phyloP scores from a whole-genome alignment of 2,329 filamentous ascomycete genomes.

The Sporothrix brunneoviolacea region DNA sequence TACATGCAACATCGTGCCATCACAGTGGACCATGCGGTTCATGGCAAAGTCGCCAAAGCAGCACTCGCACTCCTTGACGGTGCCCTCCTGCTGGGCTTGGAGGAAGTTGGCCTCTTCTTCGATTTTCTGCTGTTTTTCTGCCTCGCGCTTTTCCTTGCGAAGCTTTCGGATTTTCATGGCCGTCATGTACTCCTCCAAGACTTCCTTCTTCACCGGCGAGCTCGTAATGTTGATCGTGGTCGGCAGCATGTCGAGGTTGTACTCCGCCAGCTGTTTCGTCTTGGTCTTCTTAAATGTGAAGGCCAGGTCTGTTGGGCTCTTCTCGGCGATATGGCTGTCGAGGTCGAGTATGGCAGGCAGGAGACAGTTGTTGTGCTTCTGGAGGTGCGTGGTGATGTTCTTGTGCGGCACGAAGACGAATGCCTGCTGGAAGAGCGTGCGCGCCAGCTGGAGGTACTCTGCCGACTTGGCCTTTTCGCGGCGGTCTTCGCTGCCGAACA shows the following conservation, averaged over 20 bases:
- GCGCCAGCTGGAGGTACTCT: conserved; percentile 18
- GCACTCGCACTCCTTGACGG: conserved; percentile 62
- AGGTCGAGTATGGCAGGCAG: conserved; percentile 31
- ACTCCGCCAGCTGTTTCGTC: conserved; percentile 18
- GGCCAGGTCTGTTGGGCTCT: conserved; percentile 14
- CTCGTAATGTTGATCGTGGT: conserved; percentile 15
- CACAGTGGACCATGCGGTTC: conserved; percentile 64
- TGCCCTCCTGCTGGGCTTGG: conserved; percentile 40
- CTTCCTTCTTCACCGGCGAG: conserved; percentile 23
- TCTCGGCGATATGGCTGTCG: conserved; percentile 21
- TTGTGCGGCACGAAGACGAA: conserved; percentile 28
- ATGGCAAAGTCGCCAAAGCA: conserved; percentile 63
- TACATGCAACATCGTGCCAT: conserved; percentile 47
- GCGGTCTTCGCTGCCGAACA: conserved; percentile 21
- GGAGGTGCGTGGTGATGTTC: conserved; percentile 22
- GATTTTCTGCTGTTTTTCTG: conserved; percentile 23
- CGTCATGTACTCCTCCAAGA: conserved; percentile 33
- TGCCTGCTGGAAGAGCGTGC: conserved; percentile 27
- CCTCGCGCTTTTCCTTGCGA: conserved; percentile 20
- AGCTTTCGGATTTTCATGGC: conserved; percentile 27
- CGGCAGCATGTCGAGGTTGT: conserved; percentile 17
- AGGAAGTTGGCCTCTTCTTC: conserved; percentile 36
- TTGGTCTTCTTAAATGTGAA: conserved; percentile 26
- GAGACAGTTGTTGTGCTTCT: conserved; percentile 23
- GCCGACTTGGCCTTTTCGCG: conserved; percentile 9